These are phyloP conservation scores for Beauveria sp. DNA, from an alignment of 2,329 filamentous ascomycete species.

Conservation along the genomic window DNA sequence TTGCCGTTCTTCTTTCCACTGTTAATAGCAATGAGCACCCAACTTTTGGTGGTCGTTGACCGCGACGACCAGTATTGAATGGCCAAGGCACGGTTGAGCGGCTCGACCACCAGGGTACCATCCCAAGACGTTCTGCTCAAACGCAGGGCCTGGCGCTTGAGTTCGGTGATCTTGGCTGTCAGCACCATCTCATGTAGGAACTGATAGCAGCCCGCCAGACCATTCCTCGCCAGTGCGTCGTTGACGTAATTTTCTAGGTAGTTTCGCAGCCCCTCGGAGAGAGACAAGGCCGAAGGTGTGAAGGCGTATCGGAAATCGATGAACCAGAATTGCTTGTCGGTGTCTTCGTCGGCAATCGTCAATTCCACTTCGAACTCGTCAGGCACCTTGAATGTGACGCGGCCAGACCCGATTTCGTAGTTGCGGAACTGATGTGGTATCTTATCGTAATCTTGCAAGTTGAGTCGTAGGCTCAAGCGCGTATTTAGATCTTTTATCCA, in stretches of 20 bases:
- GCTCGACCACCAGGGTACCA: conserved; percentile 68
- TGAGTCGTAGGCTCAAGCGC: conserved; percentile 72
- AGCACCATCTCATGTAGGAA: conserved; percentile 82
- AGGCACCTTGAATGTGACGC: conserved; percentile 77
- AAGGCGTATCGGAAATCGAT: conserved; percentile 86
- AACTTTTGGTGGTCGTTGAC: conserved; percentile 57
- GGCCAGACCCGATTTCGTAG: conserved; percentile 75
- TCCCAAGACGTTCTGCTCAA: conserved; percentile 68
- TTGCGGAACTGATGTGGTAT: conserved; percentile 68
- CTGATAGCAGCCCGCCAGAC: conserved; percentile 73
- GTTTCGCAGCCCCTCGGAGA: conserved; percentile 56
- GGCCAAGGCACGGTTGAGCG: conserved; percentile 71
- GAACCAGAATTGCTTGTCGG: conserved; percentile 81
- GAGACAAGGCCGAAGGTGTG: conserved; percentile 52
- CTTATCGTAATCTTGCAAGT: conserved; percentile 71
- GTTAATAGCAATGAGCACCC: conserved; percentile 79
- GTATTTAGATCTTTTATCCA: conserved; percentile 78
- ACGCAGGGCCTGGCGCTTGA: conserved; percentile 67
- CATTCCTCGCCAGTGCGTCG: conserved; percentile 57
- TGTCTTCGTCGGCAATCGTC: conserved; percentile 80
- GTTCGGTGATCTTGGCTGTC: conserved; percentile 81
- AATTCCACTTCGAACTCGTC: conserved; percentile 91
- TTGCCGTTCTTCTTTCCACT: conserved; percentile 47
- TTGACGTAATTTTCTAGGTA: conserved; percentile 69
- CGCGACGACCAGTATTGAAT: conserved; percentile 85